A percentile compares a stretch with the other conserved stretches of the same genome.
phyloP scores from a whole-genome alignment of 1,139 yeast species.

The Suhomyces coccinellae region DNA sequence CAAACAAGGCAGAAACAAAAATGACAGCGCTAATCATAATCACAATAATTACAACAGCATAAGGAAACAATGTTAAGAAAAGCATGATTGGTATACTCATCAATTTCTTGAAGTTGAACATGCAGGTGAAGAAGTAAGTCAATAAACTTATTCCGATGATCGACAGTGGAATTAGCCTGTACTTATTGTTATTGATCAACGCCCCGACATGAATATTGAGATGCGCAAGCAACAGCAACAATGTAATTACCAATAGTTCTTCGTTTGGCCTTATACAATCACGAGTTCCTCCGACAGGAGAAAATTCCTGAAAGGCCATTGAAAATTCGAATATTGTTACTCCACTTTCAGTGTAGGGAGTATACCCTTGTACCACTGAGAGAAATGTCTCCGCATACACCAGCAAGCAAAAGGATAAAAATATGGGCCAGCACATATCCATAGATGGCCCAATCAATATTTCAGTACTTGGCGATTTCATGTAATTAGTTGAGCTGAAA shows the following conservation, averaged over 20 bases:
- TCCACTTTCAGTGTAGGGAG: constrained; percentile 67
- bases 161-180: constrained; percentile 62
- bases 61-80: constrained; percentile 60
- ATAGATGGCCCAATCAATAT: constrained; percentile 53
- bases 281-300: constrained; percentile 34
- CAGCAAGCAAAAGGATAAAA: constrained; percentile 59
- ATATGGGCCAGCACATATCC: constrained; percentile 63
- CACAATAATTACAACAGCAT: constrained; percentile 51
- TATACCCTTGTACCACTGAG: constrained; percentile 57
- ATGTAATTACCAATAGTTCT: constrained; percentile 52
- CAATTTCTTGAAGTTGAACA: constrained; percentile 35
- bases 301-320: constrained; percentile 69
- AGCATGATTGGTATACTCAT: constrained; percentile 56
- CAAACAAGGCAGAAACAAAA: constrained; percentile 55
- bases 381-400: constrained; percentile 72
- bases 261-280: constrained; percentile 45
- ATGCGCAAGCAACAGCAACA: constrained; percentile 57
- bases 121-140: constrained; percentile 41
- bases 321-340: constrained; percentile 74
- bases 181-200: constrained; percentile 49
- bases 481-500: constrained; percentile 29
- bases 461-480: constrained; percentile 31
- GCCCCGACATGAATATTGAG: constrained; percentile 60
- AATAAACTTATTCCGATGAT: constrained; percentile 54
- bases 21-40: constrained; percentile 52